Percentiles rank a stretch among this genome's conserved stretches.
phyloP scores from a whole-genome alignment of 2,329 filamentous ascomycete genomes.

The Dactylonectria estremocensis region DNA sequence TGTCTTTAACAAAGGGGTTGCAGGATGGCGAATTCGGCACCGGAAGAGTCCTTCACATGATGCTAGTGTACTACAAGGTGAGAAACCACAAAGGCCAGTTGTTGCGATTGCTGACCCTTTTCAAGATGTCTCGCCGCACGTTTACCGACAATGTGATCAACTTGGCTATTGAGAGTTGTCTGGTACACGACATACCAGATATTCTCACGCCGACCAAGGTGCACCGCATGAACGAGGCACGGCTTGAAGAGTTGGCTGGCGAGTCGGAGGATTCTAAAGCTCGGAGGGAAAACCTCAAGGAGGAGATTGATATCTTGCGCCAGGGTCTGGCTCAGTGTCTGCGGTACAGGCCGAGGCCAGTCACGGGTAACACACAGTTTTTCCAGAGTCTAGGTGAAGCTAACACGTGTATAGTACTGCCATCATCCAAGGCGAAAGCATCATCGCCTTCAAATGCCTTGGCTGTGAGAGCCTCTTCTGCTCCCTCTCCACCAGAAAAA shows the following conservation, averaged over 20 bases:
- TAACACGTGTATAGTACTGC: no score
- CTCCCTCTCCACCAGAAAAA: no score
- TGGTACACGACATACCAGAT: constrained; percentile 57
- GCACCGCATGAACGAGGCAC: constrained; percentile 27
- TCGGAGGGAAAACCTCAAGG: constrained; percentile 29
- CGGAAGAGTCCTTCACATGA: constrained; percentile 60
- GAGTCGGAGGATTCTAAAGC: constrained; percentile 25
- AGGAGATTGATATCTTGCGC: constrained; percentile 21
- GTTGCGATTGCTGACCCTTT: accelerated
- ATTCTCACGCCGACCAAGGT: constrained; percentile 60
- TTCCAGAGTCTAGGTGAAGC: no score
- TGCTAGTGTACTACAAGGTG: constrained; percentile 62
- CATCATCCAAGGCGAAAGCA: no score
- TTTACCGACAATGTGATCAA: constrained; percentile 65
- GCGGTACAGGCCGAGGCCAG: no score
- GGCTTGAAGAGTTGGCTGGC: constrained; percentile 27
- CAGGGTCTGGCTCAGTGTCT: no score
- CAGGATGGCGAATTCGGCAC: constrained; percentile 52
- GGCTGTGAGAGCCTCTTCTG: no score
- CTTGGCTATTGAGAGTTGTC: constrained; percentile 64
- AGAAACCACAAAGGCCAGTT: not conserved
- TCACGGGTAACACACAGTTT: no score
- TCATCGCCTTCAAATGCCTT: no score
- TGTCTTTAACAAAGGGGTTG: constrained; percentile 22
- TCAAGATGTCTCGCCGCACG: constrained; percentile 58